phyloP scores from a whole-genome alignment of 805 yeast genomes.

The Scheffersomyces lignosus region DNA sequence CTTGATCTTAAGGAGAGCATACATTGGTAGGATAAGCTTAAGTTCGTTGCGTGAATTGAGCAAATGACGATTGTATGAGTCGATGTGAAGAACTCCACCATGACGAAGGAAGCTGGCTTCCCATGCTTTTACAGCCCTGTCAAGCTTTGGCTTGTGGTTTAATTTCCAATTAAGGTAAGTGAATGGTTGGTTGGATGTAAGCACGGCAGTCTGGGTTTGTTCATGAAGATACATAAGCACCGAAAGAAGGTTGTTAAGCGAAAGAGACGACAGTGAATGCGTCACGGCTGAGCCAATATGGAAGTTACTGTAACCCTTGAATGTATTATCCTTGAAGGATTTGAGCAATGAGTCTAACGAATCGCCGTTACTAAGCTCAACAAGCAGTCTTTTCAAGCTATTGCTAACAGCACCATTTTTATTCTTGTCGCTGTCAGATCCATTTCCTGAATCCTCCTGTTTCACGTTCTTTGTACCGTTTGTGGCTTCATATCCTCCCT shows the following conservation, averaged over 20 bases:
- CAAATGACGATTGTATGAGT: constrained; percentile 47
- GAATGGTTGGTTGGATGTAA: constrained; percentile 30
- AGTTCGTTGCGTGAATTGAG: constrained; percentile 56
- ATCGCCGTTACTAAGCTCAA: constrained; percentile 59
- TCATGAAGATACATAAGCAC: constrained; percentile 69
- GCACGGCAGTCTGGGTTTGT: constrained; percentile 54
- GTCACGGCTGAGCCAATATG: not conserved
- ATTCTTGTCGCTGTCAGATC: too few species aligned
- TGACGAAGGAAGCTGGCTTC: constrained; percentile 60
- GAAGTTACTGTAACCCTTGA: not conserved
- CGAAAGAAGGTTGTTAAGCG: constrained; percentile 52
- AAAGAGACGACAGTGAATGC: constrained; percentile 29
- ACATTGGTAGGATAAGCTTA: constrained; percentile 65
- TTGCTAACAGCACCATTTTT: constrained; percentile 48
- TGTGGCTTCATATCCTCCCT: too few species aligned
- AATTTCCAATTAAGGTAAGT: constrained; percentile 66
- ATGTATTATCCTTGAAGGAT: constrained; percentile 41
- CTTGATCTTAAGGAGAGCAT: constrained; percentile 66
- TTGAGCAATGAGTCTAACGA: constrained; percentile 44
- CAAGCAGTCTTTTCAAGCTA: constrained; percentile 54
- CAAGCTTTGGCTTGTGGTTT: constrained; percentile 58
- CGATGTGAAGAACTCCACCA: constrained; percentile 61
- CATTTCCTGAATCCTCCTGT: too few species aligned
- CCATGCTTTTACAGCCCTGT: constrained; percentile 63
- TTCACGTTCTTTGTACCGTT: too few species aligned